These are phyloP conservation scores for Pseudognaphalium luteoalbum DNA, from an alignment of 129 eudicot species.

Conservation along the genomic window DNA sequence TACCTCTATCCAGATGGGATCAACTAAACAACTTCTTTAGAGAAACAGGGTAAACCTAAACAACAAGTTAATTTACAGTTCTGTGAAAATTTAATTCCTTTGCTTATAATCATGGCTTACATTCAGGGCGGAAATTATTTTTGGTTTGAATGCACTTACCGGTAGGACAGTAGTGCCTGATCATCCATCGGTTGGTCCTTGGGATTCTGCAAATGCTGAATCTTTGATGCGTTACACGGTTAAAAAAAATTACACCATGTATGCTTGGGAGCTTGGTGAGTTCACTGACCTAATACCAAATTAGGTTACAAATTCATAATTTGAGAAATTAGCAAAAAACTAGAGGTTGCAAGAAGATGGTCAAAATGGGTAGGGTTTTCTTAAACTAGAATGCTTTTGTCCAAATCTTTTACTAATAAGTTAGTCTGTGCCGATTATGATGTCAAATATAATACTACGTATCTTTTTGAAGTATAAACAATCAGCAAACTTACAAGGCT, in stretches of 20 bases:
- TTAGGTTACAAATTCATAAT: not conserved
- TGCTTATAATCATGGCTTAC: not conserved
- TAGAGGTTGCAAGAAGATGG: not conserved
- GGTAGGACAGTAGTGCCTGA: slow-evolving; percentile 50
- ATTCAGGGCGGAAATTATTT: slow-evolving; percentile 68
- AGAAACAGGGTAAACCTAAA: slow-evolving; percentile 60
- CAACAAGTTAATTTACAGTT: not conserved
- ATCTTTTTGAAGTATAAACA: not conserved
- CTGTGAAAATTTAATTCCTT: not conserved
- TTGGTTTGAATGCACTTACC: slow-evolving; percentile 81
- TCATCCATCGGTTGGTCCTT: slow-evolving; percentile 61
- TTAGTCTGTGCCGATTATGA: not conserved
- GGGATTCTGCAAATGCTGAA: slow-evolving; percentile 79
- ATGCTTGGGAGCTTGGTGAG: slow-evolving; percentile 96
- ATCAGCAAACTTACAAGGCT: not conserved
- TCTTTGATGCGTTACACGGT: slow-evolving; percentile 76
- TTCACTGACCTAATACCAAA: slow-evolving; percentile 7
- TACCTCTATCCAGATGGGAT: slow-evolving; percentile 87
- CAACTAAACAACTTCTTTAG: slow-evolving; percentile 59
- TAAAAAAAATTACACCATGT: slow-evolving; percentile 56
- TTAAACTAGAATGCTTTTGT: not conserved
- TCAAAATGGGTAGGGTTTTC: not conserved
- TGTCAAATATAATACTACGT: not conserved
- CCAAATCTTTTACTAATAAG: not conserved
- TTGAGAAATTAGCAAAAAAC: not conserved